A percentile compares a stretch with the other conserved stretches of the same genome.
Conservation (phyloP, 2,329 filamentous ascomycete genomes). For the Raffaelea albimanens region DNA sequence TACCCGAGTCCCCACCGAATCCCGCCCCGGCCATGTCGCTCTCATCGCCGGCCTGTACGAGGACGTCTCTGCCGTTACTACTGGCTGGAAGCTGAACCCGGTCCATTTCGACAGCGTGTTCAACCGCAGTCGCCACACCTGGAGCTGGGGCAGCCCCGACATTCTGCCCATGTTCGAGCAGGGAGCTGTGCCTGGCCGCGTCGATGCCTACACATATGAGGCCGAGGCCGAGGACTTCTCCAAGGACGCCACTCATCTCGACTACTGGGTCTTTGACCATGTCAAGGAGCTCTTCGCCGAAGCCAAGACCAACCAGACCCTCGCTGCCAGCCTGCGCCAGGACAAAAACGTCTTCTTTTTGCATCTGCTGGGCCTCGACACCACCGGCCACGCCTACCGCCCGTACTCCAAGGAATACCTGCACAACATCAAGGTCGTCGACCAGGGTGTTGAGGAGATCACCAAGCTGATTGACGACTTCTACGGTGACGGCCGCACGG, state of each 20-base stretch:
- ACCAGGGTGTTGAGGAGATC: slow-evolving; percentile 79
- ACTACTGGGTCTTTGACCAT: slow-evolving; percentile 92
- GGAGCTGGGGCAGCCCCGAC: slow-evolving; percentile 98
- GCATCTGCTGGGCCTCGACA: slow-evolving; percentile 86
- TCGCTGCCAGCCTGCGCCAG: slow-evolving; percentile 63
- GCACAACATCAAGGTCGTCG: slow-evolving; percentile 88
- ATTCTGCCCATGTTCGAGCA: slow-evolving; percentile 96
- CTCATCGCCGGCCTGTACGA: slow-evolving; percentile 95
- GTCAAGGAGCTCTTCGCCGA: slow-evolving; percentile 80
- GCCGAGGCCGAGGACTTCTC: slow-evolving; percentile 87
- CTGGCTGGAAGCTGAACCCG: slow-evolving; percentile 96
- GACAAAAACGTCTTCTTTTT: slow-evolving; percentile 93
- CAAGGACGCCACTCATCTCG: slow-evolving; percentile 67
- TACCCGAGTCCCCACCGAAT: slow-evolving; percentile 93
- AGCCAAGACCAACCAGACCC: slow-evolving; percentile 66
- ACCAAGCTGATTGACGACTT: slow-evolving; percentile 75
- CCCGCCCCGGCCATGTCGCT: slow-evolving; percentile 89
- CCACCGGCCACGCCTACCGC: slow-evolving; percentile 73
- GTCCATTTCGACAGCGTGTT: slow-evolving; percentile 99
- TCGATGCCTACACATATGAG: slow-evolving; percentile 79
- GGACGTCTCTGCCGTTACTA: slow-evolving; percentile 93
- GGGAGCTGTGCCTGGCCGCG: slow-evolving; percentile 77
- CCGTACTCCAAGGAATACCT: slow-evolving; percentile 95
- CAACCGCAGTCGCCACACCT: slow-evolving; percentile 92
- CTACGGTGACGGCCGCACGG: slow-evolving; percentile 75